Conservation (phyloP, 2,329 filamentous ascomycete species). For the Sphaerostilbella broomeana region DNA sequence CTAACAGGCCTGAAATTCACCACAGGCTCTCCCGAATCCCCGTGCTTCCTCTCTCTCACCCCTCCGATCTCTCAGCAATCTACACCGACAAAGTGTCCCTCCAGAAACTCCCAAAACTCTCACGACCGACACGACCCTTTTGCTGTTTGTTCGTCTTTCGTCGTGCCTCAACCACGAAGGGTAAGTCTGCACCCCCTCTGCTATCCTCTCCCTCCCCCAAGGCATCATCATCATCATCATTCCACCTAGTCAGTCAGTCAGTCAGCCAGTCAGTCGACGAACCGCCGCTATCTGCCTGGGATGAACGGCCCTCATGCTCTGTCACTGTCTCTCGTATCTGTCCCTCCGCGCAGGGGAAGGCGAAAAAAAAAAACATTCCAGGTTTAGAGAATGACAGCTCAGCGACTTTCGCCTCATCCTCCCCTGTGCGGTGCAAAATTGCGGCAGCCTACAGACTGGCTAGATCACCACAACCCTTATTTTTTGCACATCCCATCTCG, state of each 20-base stretch:
- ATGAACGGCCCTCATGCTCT: too few species aligned
- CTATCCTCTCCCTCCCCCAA: not conserved
- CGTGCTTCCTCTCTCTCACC: conserved; percentile 11
- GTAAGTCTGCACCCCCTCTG: conserved; percentile 3
- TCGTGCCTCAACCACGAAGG: conserved; percentile 9
- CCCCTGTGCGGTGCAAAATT: conserved; percentile 11
- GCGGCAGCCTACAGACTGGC: conserved; percentile 13
- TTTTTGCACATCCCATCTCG: conserved; percentile 7
- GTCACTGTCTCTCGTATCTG: too few species aligned
- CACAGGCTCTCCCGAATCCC: not conserved
- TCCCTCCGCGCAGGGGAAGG: too few species aligned
- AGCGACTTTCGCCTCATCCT: conserved; percentile 6
- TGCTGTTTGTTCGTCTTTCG: conserved; percentile 6
- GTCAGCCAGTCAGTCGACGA: too few species aligned
- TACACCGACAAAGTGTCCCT: conserved; percentile 11
- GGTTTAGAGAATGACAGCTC: too few species aligned
- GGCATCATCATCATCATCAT: too few species aligned
- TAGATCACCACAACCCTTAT: not conserved
- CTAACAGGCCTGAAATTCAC: conserved; percentile 8
- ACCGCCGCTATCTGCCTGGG: too few species aligned
- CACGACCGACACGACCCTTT: conserved; percentile 9
- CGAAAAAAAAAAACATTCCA: too few species aligned
- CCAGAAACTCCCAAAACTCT: conserved; percentile 10
- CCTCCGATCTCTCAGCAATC: conserved; percentile 11
- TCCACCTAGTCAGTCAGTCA: too few species aligned